Evolutionary conservation across 345 rosid species (phyloP), one percentile per base, ranked within the genome.

Genomic region (Dovyalis caffra): DNA sequence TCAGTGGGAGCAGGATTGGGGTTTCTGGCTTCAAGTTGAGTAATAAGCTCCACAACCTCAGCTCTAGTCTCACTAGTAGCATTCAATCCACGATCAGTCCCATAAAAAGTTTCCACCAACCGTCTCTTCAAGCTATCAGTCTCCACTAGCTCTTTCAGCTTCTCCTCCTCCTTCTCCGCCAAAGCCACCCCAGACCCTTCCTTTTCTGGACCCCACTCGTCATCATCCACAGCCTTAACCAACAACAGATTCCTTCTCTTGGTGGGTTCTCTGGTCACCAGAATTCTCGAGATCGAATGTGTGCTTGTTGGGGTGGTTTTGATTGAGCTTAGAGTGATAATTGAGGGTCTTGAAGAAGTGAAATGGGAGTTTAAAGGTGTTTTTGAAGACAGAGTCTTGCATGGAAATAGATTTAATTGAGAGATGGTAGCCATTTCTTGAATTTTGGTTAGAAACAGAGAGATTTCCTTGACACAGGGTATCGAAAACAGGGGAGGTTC

Each of bases 1-100:
- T 92, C 92, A 33, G 94, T 95, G 0, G 99, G 97, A 0, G 90
- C 91, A 0, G 97, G 88, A 2, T 90, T 92, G 35, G 99, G 99
- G 79, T 95, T 95, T 85, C 79, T 90, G 15, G 90, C 86, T 78
- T 95, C 99, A 14, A 92, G 91, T 88, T 85, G 92, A 5, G 92
- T 89, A 28, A 95, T 95, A 47, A 92, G 94, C 83, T 95, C 99
- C 8, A 90, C 86, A 64, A 95, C 84, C 89, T 92, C 99, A 6
- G 89, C 97, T 79, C 95, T 84, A 69, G 97, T 95, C 79, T 95
- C 97, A 78, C 93, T 91, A 10, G 85, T 83, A 62, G 91, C 97
- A 45, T 43, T 84, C 70, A 92, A 61, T 18, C 99, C 99, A 8
- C 92, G 86, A 81, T 88, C 81, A 26, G 94, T 95, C 64, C 99